These are phyloP conservation scores for Monilinia fructigena DNA, from an alignment of 2,329 filamentous ascomycete species.

Conservation along the genomic window DNA sequence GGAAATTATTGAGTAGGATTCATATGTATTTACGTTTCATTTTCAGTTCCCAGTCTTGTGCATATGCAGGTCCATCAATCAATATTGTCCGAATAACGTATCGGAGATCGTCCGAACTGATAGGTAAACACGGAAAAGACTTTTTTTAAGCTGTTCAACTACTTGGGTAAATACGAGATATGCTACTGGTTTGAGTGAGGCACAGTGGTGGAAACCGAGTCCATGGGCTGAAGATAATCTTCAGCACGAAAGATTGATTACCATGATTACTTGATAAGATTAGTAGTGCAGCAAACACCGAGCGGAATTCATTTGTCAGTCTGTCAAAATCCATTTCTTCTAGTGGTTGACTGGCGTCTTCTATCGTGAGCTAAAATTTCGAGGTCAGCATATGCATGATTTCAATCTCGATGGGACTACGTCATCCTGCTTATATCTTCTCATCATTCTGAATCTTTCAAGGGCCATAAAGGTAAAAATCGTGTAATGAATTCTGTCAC, in stretches of 20 bases:
- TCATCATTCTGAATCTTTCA: not conserved
- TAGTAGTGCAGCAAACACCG: not conserved
- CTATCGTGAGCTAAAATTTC: not conserved
- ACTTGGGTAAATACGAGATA: conserved; percentile 15
- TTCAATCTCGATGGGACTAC: not conserved
- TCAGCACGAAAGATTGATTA: conserved; percentile 1
- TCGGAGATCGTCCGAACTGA: not conserved
- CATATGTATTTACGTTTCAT: conserved; percentile 11
- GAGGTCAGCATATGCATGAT: not conserved
- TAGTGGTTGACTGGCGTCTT: not conserved
- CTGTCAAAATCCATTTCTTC: not conserved
- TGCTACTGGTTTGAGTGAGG: not conserved
- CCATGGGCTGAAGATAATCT: conserved; percentile 13
- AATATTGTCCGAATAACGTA: conserved; percentile 6
- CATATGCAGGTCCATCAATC: conserved; percentile 19
- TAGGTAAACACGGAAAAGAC: not conserved
- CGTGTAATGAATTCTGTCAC: not conserved
- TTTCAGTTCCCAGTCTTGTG: conserved; percentile 6
- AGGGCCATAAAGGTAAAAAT: not conserved
- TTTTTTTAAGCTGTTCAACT: not conserved
- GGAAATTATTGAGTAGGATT: conserved; percentile 14
- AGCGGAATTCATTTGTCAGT: not conserved
- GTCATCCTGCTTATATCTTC: not conserved
- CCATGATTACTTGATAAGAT: not conserved
- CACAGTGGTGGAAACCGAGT: conserved; percentile 12